A percentile compares a stretch with the other conserved stretches of the same genome.
These are phyloP conservation scores for Pseudevernia furfuracea DNA, from an alignment of 495 filamentous ascomycete species.

Conservation along the genomic window DNA sequence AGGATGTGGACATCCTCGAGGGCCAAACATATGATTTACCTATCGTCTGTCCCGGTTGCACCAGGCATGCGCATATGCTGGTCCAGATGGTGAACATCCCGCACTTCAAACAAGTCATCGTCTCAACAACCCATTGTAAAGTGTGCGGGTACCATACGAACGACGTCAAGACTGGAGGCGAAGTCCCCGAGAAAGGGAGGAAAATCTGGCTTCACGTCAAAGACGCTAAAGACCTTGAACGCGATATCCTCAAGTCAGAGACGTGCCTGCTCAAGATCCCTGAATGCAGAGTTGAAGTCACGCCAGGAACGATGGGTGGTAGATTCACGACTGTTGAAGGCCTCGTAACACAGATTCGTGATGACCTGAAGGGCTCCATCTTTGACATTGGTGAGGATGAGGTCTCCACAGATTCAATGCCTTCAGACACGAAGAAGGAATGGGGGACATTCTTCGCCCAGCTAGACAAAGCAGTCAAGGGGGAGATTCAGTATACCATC, in stretches of 20 bases:
- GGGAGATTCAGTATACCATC: slow-evolving; percentile 76
- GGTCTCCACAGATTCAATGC: slow-evolving; percentile 64
- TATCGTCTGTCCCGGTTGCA: slow-evolving; percentile 82
- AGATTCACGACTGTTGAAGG: slow-evolving; percentile 96
- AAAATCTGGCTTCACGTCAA: slow-evolving; percentile 72
- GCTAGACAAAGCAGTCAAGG: slow-evolving; percentile 69
- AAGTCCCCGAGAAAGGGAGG: slow-evolving; percentile 77
- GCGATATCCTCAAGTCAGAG: slow-evolving; percentile 96
- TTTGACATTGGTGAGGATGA: slow-evolving; percentile 59
- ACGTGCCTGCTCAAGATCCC: slow-evolving; percentile 77
- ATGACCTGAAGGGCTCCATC: slow-evolving; percentile 77
- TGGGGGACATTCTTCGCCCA: slow-evolving; percentile 77
- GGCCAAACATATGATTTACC: slow-evolving; percentile 87
- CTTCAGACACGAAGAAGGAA: slow-evolving; percentile 48
- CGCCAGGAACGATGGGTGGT: slow-evolving; percentile 89
- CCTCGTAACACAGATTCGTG: slow-evolving; percentile 82
- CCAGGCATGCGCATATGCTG: slow-evolving; percentile 70
- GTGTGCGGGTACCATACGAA: slow-evolving; percentile 90
- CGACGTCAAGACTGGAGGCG: slow-evolving; percentile 94
- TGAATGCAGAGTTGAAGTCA: slow-evolving; percentile 74
- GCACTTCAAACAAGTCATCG: slow-evolving; percentile 88
- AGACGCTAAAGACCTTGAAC: slow-evolving; percentile 65
- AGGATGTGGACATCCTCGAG: slow-evolving; percentile 72
- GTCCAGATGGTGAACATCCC: slow-evolving; percentile 97
- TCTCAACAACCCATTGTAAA: slow-evolving; percentile 83